phyloP scores from a whole-genome alignment of 2,329 filamentous ascomycete species.

The Metarhizium anisopliae region DNA sequence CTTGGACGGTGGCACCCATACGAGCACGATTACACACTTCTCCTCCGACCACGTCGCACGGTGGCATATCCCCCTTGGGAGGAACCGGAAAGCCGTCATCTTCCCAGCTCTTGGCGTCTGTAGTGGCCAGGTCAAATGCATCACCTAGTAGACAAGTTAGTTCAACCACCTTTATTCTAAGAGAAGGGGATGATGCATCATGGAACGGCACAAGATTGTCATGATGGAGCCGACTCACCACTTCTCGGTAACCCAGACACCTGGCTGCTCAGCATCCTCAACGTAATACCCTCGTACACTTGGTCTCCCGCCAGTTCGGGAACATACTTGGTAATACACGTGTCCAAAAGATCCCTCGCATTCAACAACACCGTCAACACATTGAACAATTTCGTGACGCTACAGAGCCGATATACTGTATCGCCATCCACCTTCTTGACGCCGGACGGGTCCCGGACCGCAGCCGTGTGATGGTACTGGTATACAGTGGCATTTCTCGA shows the following conservation, averaged over 20 bases:
- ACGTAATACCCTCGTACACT: constrained; percentile 8
- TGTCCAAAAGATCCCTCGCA: neutral
- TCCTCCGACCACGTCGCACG: neutral
- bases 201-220: too few relatives aligned
- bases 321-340: neutral
- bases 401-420: constrained; percentile 31
- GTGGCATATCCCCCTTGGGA: neutral
- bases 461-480: neutral
- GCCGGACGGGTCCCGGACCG: constrained; percentile 3
- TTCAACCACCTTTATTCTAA: neutral
- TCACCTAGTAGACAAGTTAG: neutral
- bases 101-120: neutral
- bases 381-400: constrained; percentile 31
- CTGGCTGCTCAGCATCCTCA: constrained; percentile 10
- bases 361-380: constrained; percentile 14
- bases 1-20: neutral
- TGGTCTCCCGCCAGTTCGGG: neutral
- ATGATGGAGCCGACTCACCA: constrained; percentile 3
- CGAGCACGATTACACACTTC: neutral
- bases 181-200: too few relatives aligned
- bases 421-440: constrained; percentile 22
- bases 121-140: neutral
- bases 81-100: neutral
- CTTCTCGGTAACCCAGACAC: constrained; percentile 9
- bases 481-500: too few relatives aligned